Conservation (phyloP, 164 flowering plant species). For the Magnolia kwangsiensis region DNA sequence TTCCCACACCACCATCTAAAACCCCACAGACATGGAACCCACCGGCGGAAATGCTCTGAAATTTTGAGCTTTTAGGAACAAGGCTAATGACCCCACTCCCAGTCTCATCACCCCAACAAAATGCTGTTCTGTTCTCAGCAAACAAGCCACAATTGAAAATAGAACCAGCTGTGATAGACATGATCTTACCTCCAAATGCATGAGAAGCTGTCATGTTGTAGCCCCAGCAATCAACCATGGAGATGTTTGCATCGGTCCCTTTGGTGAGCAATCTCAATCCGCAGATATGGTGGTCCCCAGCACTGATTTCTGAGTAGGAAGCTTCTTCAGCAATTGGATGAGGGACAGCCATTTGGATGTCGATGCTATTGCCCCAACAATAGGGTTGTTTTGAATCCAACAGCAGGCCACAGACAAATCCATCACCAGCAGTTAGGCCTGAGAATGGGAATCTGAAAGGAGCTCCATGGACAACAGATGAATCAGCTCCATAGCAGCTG, state of each 20-base stretch:
- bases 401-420: slow-evolving; percentile 89
- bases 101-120: slow-evolving; percentile 94
- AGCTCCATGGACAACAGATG: slow-evolving; percentile 67
- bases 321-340: slow-evolving; percentile 60
- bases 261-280: slow-evolving; percentile 57
- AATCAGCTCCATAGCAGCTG: slow-evolving; percentile 74
- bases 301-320: slow-evolving; percentile 74
- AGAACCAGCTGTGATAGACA: slow-evolving; percentile 82
- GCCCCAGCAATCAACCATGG: slow-evolving; percentile 97
- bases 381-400: slow-evolving; percentile 70
- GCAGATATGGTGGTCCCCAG: slow-evolving; percentile 92
- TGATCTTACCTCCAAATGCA: slow-evolving; percentile 54
- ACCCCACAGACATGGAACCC: slow-evolving; percentile 96
- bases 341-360: slow-evolving; percentile 76
- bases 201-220: slow-evolving; percentile 88
- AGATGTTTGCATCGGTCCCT: slow-evolving; percentile 28
- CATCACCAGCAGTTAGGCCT: slow-evolving; percentile 84
- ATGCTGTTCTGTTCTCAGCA: slow-evolving; percentile 57
- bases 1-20: slow-evolving; percentile 32
- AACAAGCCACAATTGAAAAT: slow-evolving; percentile 85
- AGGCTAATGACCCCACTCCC: slow-evolving; percentile 57
- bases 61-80: slow-evolving; percentile 48
- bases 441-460: slow-evolving; percentile 55
- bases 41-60: slow-evolving; percentile 76
- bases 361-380: slow-evolving; percentile 91